phyloP scores from a whole-genome alignment of 169 alveolate species.

The Eimeria mitis region DNA sequence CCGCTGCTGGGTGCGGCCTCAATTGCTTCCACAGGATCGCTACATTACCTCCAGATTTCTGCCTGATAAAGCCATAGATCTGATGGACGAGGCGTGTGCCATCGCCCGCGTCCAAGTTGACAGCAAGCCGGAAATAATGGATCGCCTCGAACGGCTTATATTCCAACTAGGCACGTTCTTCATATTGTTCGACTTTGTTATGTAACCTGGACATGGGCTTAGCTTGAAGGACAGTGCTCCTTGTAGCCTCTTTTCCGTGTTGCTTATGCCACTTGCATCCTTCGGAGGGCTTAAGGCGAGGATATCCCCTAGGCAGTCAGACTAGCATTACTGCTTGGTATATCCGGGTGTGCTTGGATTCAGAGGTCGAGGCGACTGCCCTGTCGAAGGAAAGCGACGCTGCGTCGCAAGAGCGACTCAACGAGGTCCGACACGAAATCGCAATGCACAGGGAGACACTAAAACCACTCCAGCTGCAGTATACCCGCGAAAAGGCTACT shows the following conservation, averaged over 20 bases:
- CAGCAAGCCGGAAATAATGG: slow-evolving; percentile 91
- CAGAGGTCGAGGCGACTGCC: slow-evolving; percentile 89
- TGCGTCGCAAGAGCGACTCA: slow-evolving; percentile 81
- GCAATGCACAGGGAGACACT: slow-evolving; percentile 54
- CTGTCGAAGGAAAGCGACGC: slow-evolving; percentile 86
- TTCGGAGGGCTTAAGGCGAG: neutral
- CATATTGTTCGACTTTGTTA: neutral
- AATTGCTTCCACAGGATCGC: slow-evolving; percentile 54
- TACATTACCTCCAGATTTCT: slow-evolving; percentile 84
- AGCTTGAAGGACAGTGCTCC: neutral
- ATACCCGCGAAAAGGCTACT: slow-evolving; percentile 87
- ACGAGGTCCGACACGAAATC: slow-evolving; percentile 84
- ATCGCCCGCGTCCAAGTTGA: slow-evolving; percentile 89
- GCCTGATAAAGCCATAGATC: slow-evolving; percentile 94
- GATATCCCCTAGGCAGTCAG: neutral
- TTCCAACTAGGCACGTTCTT: slow-evolving; percentile 86
- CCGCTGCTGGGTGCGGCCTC: neutral
- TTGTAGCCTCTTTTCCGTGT: neutral
- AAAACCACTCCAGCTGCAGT: slow-evolving; percentile 74
- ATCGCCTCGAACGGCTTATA: slow-evolving; percentile 89
- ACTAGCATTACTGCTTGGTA: neutral
- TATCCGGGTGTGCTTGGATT: neutral
- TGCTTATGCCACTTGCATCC: neutral
- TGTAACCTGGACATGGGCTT: neutral
- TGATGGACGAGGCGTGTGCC: slow-evolving; percentile 94